Conservation (phyloP, 176 grass and related monocot species). For the Phragmites australis region DNA sequence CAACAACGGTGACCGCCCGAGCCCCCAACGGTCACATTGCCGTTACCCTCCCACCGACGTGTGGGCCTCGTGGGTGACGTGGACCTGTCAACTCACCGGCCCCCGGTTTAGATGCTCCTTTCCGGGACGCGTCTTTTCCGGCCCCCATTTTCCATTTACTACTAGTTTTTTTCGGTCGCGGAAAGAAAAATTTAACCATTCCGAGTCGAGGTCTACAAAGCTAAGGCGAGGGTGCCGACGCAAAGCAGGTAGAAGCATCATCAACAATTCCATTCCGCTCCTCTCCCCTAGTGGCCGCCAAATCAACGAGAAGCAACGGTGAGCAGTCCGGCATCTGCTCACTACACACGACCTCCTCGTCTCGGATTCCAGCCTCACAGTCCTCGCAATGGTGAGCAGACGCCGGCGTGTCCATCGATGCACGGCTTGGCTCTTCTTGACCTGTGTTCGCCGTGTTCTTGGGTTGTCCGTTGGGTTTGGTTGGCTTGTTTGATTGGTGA, state of each 20-base stretch:
- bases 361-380: neutral
- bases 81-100: neutral
- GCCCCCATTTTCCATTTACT: neutral
- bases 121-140: neutral
- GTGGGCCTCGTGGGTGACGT: constrained; percentile 5
- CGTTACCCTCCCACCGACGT: neutral
- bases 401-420: neutral
- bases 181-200: neutral
- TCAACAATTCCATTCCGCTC: neutral
- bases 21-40: neutral
- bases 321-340: too few species aligned
- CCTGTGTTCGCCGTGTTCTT: too few species aligned
- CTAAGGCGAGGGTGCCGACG: neutral
- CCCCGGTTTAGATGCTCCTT: neutral
- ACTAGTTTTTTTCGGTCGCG: too few species aligned
- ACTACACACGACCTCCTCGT: neutral
- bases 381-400: constrained; percentile 42
- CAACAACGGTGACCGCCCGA: neutral
- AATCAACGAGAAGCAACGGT: constrained; percentile 13
- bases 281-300: constrained; percentile 16
- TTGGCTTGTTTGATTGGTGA: neutral
- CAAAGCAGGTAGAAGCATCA: neutral
- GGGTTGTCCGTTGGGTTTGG: neutral
- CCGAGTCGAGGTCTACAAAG: constrained; percentile 20
- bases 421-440: too few species aligned